A percentile compares a stretch with the other conserved stretches of the same genome.
phyloP scores from a whole-genome alignment of 1,284 basidiomycete genomes.

The Termitomyces sp. region DNA sequence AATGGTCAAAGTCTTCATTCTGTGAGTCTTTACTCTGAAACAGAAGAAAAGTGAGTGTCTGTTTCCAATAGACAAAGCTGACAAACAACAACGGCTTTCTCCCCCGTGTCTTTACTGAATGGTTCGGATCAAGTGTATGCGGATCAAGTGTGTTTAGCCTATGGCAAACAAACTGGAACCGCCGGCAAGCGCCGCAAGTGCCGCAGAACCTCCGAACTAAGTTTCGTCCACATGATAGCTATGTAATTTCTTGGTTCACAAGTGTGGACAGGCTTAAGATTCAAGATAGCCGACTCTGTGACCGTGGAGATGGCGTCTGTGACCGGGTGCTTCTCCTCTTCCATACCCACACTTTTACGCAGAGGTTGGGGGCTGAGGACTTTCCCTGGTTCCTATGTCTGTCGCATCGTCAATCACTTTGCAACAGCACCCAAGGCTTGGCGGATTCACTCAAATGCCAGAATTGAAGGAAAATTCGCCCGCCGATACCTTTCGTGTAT shows the following conservation, averaged over 20 bases:
- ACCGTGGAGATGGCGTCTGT: slow-evolving; percentile 5
- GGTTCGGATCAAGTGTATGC: background rate
- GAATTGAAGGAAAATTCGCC: background rate
- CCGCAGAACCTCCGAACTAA: slow-evolving; percentile 6
- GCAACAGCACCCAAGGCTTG: background rate
- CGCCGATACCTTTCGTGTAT: slow-evolving; percentile 11
- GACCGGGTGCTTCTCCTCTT: slow-evolving; percentile 6
- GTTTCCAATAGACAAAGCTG: no score
- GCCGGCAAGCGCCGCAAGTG: slow-evolving; percentile 13
- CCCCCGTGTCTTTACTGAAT: no score
- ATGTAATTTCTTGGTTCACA: slow-evolving; percentile 3
- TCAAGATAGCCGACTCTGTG: slow-evolving; percentile 12
- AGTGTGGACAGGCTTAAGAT: slow-evolving; percentile 1
- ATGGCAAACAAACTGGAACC: background rate
- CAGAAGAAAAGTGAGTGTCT: no score
- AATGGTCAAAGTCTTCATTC: no score
- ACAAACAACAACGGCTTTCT: no score
- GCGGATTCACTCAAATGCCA: slow-evolving; percentile 1
- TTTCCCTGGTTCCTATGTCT: slow-evolving; percentile 6
- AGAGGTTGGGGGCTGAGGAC: background rate
- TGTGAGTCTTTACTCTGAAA: no score
- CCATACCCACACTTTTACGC: slow-evolving; percentile 4
- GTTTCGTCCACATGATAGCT: background rate
- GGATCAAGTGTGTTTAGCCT: no score
- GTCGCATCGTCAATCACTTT: slow-evolving; percentile 10